These are phyloP conservation scores for Microstroma glucosiphilum DNA, from an alignment of 1,284 basidiomycete species.

Conservation along the genomic window DNA sequence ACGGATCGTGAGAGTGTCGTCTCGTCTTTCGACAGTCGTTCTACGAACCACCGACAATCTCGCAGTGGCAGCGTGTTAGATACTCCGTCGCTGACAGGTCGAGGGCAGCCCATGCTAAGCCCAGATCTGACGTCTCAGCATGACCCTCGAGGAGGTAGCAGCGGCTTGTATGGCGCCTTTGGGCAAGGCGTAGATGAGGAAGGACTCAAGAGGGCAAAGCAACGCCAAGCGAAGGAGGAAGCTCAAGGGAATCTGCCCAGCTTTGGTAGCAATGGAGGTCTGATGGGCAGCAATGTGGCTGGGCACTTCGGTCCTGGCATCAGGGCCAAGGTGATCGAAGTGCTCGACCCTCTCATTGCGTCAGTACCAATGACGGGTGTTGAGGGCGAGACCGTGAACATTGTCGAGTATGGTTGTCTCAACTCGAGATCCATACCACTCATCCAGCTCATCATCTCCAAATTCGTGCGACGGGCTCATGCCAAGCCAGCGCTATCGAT, in stretches of 20 bases:
- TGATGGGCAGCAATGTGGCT: conserved; percentile 22
- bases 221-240: neutral
- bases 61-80: conserved; percentile 26
- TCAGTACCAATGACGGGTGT: conserved; percentile 32
- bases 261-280: neutral
- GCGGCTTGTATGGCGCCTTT: conserved; percentile 1
- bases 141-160: neutral
- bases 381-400: conserved; percentile 34
- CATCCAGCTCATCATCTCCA: conserved; percentile 45
- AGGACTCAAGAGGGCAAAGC: neutral
- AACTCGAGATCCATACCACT: conserved; percentile 48
- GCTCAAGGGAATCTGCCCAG: neutral
- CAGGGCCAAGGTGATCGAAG: conserved; percentile 39
- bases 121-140: conserved; percentile 21
- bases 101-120: conserved; percentile 22
- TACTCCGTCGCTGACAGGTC: conserved; percentile 30
- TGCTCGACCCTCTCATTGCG: conserved; percentile 35
- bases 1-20: conserved; percentile 19
- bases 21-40: conserved; percentile 23
- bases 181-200: neutral
- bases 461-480: conserved; percentile 22
- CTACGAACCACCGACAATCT: conserved; percentile 22
- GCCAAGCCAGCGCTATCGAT: no score
- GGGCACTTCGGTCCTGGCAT: conserved; percentile 49
- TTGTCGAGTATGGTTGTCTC: conserved; percentile 52